Evolutionary conservation across 352 stramenopile genomes (phyloP), one percentile per base, ranked within the genome.

Genomic region (Phytopythium chamaehyphon): DNA sequence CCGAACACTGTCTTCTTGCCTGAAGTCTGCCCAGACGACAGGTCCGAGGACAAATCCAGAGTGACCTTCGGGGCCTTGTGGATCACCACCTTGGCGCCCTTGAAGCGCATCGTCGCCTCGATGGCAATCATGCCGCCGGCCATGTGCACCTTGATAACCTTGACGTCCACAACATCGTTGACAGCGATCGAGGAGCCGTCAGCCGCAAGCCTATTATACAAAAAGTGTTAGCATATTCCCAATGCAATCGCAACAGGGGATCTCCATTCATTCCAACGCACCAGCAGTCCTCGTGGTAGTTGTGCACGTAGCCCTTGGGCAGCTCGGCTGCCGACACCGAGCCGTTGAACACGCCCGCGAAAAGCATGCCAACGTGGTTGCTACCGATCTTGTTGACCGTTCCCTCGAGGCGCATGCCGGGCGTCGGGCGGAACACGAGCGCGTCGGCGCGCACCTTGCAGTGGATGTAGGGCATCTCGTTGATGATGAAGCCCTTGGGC

Each of bases 401-500:
- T 15, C 69, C 83, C 26, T 70, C 58, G 23, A 93, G 64, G 33
- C 44, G 51, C 83, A 91, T 91, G 33, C 83, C 80, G 22, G 81
- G 62, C 39, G 57, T 62, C 2, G 83, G 83, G 10, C 72, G 74
- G 59, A 93, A 93, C 31, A 93, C 73, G 12, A 93, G 66, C 40
- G 76, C 79, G 39, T 91, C 71, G 0, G 83, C 72, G 28, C 76
- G 36, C 22, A 93, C 75, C 52, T 85, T 88, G 58, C 77, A 86
- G 65, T 91, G 83, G 55, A 93, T 88, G 65, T 71, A 91, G 16
- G 83, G 83, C 73, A 85, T 85, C 55, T 93, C 83, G 63, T 90
- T 93, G 60, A 93, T 76, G 61, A 93, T 90, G 54, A 63, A 55
- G 37, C 80, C 83, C 35, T 76, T 55, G 6, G 76, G 74, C 37